Evolutionary conservation across 371 early-diverging fungal species (phyloP), one percentile per base, ranked within the genome.

Genomic region (Apophysomyces ossiformis): DNA sequence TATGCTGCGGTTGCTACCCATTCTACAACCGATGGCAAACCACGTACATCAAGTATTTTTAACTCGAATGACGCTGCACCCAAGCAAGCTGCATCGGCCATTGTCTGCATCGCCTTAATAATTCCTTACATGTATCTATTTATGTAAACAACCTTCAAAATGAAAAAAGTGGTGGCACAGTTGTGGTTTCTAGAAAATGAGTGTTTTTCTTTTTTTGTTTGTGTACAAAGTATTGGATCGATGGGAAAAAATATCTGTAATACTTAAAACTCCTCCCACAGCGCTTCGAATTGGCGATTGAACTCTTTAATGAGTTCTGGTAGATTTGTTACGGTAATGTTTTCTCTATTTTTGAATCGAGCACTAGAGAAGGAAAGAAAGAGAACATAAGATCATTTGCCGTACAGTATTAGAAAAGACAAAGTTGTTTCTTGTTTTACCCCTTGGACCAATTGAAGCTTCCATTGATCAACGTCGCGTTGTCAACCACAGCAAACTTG

Each of bases 391-490:
- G 46, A 50, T 13, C 8, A 58, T 16, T 43, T 46, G 32, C 32
- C 32, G 32, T 26, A 26, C 2, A 2, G 32, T 26, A 26, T 26
- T 26, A 26, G 26, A 26, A 26, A 26, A 26, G 32, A 26, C 32
- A 26, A 26, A 3, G 32, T 26, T 26, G 32, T 26, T 26, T 26
- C 11, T 39, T 4, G 9, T 13, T 61, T 70, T 74, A 82, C 82
- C 77, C 84, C 44, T 86, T 87, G 50, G 86, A 85, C 87, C 87
- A 87, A 70, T 87, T 87, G 72, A 82, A 87, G 57, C 86, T 86
- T 13, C 87, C 87, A 54, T 74, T 82, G 58, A 85, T 73, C 32
- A 87, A 68, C 16, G 84, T 74, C 26, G 68, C 50, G 47, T 79
- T 66, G 60, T 85, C 84, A 41, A 85, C 64, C 47, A 85, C 70